These are phyloP conservation scores for Styphnolobium japonicum DNA, from an alignment of 306 rosid genomes.

Conservation along the genomic window DNA sequence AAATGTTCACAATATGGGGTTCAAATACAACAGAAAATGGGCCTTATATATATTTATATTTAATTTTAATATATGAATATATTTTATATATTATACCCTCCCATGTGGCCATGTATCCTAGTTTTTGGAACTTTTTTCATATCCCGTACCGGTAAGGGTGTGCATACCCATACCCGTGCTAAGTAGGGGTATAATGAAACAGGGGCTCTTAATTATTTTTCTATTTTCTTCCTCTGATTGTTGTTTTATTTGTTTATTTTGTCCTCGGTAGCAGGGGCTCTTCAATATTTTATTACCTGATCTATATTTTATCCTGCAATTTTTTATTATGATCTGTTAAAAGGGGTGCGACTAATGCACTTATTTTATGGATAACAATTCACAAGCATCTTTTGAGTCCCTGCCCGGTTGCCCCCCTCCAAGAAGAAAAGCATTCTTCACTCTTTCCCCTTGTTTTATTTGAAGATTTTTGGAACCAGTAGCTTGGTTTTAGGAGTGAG, in stretches of 20 bases:
- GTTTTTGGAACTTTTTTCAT: no score
- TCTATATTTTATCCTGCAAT: constrained; percentile 18
- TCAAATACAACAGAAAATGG: no score
- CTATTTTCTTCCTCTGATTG: background rate
- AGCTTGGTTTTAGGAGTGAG: constrained; percentile 3
- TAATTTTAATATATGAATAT: no score
- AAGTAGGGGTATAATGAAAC: no score
- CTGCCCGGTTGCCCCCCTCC: background rate
- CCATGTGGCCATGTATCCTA: no score
- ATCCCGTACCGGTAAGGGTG: no score
- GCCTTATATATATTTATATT: no score
- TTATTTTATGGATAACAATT: background rate
- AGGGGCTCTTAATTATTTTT: background rate
- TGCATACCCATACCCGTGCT: no score
- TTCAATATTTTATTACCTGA: background rate
- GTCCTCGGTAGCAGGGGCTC: background rate
- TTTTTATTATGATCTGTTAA: background rate
- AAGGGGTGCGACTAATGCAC: background rate
- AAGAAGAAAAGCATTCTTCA: constrained; percentile 6
- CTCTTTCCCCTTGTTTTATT: background rate
- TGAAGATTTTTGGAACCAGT: background rate
- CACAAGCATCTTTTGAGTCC: background rate
- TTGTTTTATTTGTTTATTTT: background rate
- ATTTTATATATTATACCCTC: no score
- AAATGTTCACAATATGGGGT: no score